Conservation (phyloP, 163 green algal genomes). For the Smithsoniella earleae region DNA sequence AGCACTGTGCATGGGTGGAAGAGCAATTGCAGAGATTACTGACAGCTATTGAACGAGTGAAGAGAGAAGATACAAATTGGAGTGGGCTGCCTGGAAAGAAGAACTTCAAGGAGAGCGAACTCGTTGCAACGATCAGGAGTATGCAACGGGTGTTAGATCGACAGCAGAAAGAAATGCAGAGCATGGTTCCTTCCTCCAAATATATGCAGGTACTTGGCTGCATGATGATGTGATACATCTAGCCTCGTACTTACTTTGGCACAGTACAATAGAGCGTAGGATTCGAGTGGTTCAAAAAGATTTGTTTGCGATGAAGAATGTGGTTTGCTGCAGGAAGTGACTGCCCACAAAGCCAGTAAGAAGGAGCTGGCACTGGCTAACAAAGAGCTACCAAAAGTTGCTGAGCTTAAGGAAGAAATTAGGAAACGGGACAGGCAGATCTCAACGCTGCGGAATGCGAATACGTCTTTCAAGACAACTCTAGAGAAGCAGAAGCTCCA, state of each 20-base stretch:
- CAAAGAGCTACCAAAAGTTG: neutral
- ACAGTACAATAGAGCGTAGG: too few relatives aligned
- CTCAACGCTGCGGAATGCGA: neutral
- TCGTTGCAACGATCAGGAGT: neutral
- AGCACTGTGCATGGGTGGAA: neutral
- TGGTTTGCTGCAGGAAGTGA: conserved; percentile 18
- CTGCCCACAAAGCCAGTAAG: conserved; percentile 8
- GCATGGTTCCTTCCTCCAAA: conserved; percentile 26
- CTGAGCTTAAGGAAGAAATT: neutral
- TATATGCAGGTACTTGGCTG: conserved; percentile 29
- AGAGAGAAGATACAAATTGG: too few relatives aligned
- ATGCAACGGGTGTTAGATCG: neutral
- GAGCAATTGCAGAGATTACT: neutral
- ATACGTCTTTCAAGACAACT: neutral
- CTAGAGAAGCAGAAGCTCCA: neutral
- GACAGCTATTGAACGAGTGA: too few relatives aligned
- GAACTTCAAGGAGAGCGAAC: too few relatives aligned
- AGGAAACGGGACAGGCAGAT: neutral
- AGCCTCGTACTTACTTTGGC: too few relatives aligned
- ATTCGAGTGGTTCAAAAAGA: too few relatives aligned
- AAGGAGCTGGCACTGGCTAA: neutral
- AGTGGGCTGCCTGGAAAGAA: too few relatives aligned
- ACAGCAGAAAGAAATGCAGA: conserved; percentile 26
- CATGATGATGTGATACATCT: too few relatives aligned
- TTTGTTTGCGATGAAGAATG: too few relatives aligned